Base-by-base conservation (phyloP, 495 filamentous ascomycete genomes). In the Neurospora sp. region DNA sequence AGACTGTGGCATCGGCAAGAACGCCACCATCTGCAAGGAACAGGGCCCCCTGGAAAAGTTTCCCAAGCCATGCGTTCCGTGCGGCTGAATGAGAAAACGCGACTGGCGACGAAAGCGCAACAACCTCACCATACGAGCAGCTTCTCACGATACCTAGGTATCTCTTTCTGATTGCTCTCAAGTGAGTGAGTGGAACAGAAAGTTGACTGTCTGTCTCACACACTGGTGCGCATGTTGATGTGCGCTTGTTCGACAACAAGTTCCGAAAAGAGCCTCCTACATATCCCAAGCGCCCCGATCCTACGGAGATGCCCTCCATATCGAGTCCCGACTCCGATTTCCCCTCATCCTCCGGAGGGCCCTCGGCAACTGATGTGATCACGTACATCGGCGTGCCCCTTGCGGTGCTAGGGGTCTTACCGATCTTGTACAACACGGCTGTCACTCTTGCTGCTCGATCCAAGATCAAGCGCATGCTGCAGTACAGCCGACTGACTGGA, bases 331-430 rank as follows among this genome's bases (percentile, higher is more conserved):
- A 20, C 20, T 4, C 69, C 69, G 27, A 39, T 74, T 41, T 41
- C 70, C 75, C 77, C 20, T 54, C 46, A 3, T n/a, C 42, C 46
- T 48, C 44, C 9, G 46, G 42, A 40, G 77, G 74, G 70, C 73
- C 73, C 71, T 78, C 79, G 9, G 74, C 84, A 11, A 81, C 76
- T 14, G 81, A 85, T 69, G 79, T 86, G 69, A 85, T 85, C 77
- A 86, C 84, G 0, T 83, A 88, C 78, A 87, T 90, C 75, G 89
- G 89, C 72, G 83, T 92, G 3, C 90, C 90, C 20, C 82, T 92
- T 44, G 89, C 88, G 4, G 89, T 91, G 9, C 81, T 91, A 10
- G 90, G 90, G n/a, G 88, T 90, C n/a, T 81, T 90, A 7, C 89
- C 90, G 0, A 91, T 91, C 72, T 82, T 91, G 23, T 91, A 90